These are phyloP conservation scores for Aspergillus texensis DNA, from an alignment of 2,329 filamentous ascomycete species.

Conservation along the genomic window DNA sequence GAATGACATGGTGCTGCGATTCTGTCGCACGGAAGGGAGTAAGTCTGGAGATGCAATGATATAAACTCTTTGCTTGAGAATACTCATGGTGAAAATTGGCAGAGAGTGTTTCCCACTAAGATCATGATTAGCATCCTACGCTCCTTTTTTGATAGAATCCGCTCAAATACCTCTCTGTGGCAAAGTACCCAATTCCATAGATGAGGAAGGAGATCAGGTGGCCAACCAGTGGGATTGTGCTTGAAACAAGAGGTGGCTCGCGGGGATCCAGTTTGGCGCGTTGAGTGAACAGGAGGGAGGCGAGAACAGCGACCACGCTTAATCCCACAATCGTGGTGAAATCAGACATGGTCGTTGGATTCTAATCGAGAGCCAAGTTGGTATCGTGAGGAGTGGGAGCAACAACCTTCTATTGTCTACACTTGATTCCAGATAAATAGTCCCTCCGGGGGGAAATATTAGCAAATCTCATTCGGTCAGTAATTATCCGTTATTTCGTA, in stretches of 20 bases:
- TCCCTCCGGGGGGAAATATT: too few relatives aligned
- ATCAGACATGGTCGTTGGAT: too few relatives aligned
- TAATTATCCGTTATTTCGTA: too few relatives aligned
- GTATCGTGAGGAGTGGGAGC: too few relatives aligned
- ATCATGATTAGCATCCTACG: constrained; percentile 3
- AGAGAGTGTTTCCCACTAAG: constrained; percentile 18
- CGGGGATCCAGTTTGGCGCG: constrained; percentile 23
- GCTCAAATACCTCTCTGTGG: constrained; percentile 17
- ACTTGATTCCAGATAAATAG: too few relatives aligned
- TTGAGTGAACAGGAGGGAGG: neutral
- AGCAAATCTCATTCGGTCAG: too few relatives aligned
- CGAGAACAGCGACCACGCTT: neutral
- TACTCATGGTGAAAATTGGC: constrained; percentile 26
- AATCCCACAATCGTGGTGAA: too few relatives aligned
- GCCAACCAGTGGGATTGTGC: constrained; percentile 29
- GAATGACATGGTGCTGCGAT: constrained; percentile 25
- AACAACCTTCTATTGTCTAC: too few relatives aligned
- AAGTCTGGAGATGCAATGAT: constrained; percentile 28
- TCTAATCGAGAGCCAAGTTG: too few relatives aligned
- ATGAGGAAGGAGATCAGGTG: constrained; percentile 29
- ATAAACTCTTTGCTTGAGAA: constrained; percentile 29
- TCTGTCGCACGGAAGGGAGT: constrained; percentile 27
- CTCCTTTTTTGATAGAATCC: too few relatives aligned
- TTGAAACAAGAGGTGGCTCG: constrained; percentile 27
- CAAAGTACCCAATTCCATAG: constrained; percentile 28